Conservation (phyloP, 495 filamentous ascomycete genomes). For the Aspergillus panamensis region DNA sequence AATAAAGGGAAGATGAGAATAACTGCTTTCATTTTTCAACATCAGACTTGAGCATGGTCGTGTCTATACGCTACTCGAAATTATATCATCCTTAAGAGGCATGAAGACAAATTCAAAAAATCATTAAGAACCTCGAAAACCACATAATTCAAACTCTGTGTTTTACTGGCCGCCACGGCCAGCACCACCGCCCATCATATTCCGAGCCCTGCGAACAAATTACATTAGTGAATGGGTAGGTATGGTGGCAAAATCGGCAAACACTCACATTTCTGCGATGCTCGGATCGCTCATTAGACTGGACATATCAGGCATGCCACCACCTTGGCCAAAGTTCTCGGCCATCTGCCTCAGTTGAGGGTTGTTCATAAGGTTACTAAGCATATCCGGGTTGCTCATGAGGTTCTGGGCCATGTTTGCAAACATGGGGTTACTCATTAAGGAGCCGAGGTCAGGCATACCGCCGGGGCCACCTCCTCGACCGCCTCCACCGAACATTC, state of each 20-base stretch:
- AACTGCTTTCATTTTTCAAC: neutral
- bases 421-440: conserved; percentile 99
- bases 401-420: conserved; percentile 91
- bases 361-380: conserved; percentile 90
- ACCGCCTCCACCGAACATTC: conserved; percentile 65
- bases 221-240: conserved; percentile 16
- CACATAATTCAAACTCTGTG: neutral
- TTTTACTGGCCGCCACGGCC: conserved; percentile 25
- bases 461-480: conserved; percentile 61
- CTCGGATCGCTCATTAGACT: conserved; percentile 84
- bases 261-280: conserved; percentile 87
- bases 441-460: conserved; percentile 76
- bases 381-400: conserved; percentile 90
- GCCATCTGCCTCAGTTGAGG: conserved; percentile 80
- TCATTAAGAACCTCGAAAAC: neutral
- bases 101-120: conserved; percentile 4
- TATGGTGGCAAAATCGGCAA: neutral
- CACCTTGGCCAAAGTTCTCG: conserved; percentile 51
- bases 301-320: conserved; percentile 77
- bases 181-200: conserved; percentile 66
- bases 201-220: conserved; percentile 58
- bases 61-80: conserved; percentile 18
- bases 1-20: neutral
- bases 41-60: neutral
- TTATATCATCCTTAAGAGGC: conserved; percentile 8